Base-by-base conservation (phyloP, 2,329 filamentous ascomycete genomes). In the Drechslerella stenobrocha region DNA sequence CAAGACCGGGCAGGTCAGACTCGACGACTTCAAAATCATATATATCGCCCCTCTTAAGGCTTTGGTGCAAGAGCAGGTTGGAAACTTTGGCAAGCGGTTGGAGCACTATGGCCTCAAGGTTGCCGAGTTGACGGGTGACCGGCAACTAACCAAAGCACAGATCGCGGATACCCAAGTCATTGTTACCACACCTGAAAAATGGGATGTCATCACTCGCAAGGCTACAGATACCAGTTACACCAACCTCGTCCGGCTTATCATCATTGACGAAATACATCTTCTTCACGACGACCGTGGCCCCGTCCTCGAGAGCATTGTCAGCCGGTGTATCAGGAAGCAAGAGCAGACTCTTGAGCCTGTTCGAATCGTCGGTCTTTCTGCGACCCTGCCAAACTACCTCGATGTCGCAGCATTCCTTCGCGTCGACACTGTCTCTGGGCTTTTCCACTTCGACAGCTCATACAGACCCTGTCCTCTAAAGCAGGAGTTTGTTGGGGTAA, bases 181-280 rank as follows among this genome's bases (percentile, higher is more conserved):
- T 73, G 91, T 98, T 64, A 98, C 93, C 0, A 98, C 93, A 0
- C 93, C 93, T 18, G 93, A 98, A 77, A 98, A 98, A 79, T 98
- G 90, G 88, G 93, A 98, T 77, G 92, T 98, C 72, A 96, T 98
- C 73, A 98, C 95, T 3, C 85, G 95, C 77, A 98, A 98, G 77
- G 91, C 92, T 4, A 96, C 92, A 1, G 95, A 98, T 75, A 84
- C 93, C 56, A 95, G 90, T 73, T 98, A 98, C 77, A 98, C 91
- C 13, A 95, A 95, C 73, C 83, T 98, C n/a, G 93, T 98, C 23
- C 87, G 92, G 35, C 82, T 98, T 8, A 87, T 98, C 61, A 91
- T 96, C 75, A 97, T 98, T 69, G 93, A 98, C 74, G 93, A 98
- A 77, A 97, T 98, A 72, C 93, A 98, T 80, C 80, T 98, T 74